Percentiles rank a stretch among this genome's conserved stretches.
Evolutionary conservation across 208 protist genomes (phyloP).

Genomic region (Acanthamoeba royreba): DNA sequence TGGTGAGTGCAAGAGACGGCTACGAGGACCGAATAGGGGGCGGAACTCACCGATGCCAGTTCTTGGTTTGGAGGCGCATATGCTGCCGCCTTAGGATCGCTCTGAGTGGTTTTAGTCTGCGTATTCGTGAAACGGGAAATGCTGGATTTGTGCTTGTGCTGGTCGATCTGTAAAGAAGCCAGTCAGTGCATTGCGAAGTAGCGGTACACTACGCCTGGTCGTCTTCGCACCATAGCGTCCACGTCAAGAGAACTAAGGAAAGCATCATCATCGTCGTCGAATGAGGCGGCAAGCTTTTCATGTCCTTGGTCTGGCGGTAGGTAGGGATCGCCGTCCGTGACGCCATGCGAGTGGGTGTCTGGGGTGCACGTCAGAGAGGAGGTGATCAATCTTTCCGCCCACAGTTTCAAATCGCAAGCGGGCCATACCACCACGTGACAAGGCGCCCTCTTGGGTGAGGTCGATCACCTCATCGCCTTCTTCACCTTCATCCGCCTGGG

Average conservation of each 20-base stretch:
- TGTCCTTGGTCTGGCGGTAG: background rate
- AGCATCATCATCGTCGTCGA: background rate
- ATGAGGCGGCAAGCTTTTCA: background rate
- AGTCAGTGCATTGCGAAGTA: too few relatives aligned
- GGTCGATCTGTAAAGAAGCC: background rate
- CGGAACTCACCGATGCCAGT: too few relatives aligned
- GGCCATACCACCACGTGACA: background rate
- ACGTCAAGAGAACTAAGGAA: background rate
- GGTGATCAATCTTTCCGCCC: background rate
- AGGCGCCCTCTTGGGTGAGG: background rate
- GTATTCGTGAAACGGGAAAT: background rate
- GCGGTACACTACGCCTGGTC: background rate
- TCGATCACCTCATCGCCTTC: background rate
- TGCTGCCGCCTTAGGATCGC: too few relatives aligned
- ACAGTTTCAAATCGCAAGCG: background rate
- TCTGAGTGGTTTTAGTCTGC: too few relatives aligned
- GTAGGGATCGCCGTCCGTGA: background rate
- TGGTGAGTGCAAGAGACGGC: too few relatives aligned
- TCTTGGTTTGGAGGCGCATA: too few relatives aligned
- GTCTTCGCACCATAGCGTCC: background rate
- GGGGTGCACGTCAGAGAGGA: background rate
- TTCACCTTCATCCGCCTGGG: too few relatives aligned
- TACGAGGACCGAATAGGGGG: too few relatives aligned
- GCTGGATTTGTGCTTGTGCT: background rate
- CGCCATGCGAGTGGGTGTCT: background rate